Evolutionary conservation across 495 filamentous ascomycete species (phyloP).

Genomic region (Penicillium subrubescens): DNA sequence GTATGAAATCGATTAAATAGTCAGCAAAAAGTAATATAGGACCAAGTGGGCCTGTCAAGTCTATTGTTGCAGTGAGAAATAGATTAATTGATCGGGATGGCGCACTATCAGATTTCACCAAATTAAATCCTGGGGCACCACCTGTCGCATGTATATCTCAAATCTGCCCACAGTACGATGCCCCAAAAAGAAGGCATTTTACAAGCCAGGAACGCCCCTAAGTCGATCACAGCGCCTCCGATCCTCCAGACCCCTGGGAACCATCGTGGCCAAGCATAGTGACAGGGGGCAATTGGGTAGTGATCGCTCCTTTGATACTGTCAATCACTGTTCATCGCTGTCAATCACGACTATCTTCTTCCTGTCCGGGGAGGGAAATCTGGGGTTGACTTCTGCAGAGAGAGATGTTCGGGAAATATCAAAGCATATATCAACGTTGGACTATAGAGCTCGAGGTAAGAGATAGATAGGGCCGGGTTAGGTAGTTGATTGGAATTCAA

Average conservation of each 20-base stretch:
- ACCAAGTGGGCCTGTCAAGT: background rate
- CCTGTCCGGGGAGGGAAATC: slow-evolving; percentile 13
- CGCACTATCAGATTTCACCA: slow-evolving; percentile 2
- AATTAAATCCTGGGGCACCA: background rate
- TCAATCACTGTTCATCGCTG: slow-evolving; percentile 22
- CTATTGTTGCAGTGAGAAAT: background rate
- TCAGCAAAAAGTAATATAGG: background rate
- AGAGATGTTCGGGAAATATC: background rate
- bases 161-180: background rate
- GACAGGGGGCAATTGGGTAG: slow-evolving; percentile 29
- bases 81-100: slow-evolving; percentile 8
- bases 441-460: background rate
- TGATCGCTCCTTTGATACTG: slow-evolving; percentile 26
- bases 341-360: slow-evolving; percentile 32
- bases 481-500: background rate
- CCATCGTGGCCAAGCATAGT: slow-evolving; percentile 27
- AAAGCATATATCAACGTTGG: background rate
- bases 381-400: slow-evolving; percentile 21
- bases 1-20: background rate
- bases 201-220: background rate
- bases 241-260: slow-evolving; percentile 17
- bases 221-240: slow-evolving; percentile 13
- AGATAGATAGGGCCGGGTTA: background rate
- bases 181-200: background rate
- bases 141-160: slow-evolving; percentile 2